Evolutionary conservation across 202 grass and related monocot species (phyloP), one percentile per base, ranked within the genome.

Genomic region (Dendrocalamus latiflorus): DNA sequence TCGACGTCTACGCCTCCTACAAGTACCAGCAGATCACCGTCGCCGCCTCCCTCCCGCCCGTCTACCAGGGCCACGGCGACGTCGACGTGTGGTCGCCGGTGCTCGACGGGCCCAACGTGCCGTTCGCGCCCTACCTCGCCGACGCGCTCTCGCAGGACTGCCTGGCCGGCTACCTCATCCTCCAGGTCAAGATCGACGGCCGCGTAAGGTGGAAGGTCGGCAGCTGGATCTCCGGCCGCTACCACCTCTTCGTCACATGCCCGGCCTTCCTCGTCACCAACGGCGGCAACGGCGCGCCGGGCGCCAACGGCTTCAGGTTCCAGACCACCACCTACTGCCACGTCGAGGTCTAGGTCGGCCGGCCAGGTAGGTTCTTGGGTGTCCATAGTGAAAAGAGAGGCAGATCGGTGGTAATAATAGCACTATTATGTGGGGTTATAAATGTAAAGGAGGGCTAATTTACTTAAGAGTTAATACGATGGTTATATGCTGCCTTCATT

Each of bases 201-300:
- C 76, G 89, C 8, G 82, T 97, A 24, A 7, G 94, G 2, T 97
- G 94, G 91, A 97, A 90, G 68, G 94, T 97, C 30, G 94, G 94
- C 0, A 77, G 72, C 69, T 97, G 94, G 94, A 81, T 39, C 77
- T 94, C 91, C 1, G 85, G 86, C 0, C 80, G 63, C 51, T 97
- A 94, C 87, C 94, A 90, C 51, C 91, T 97, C 42, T 94, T 88
- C 50, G 94, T 85, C 64, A 91, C 72, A 1, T 97, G 94, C 87
- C 94, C 89, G 0, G 89, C 89, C 0, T 89, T 92, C 65, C 75
- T 97, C 30, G 63, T 90, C 21, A 83, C 83, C 14, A 3, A 6
- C 51, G 53, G 67, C n/a, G 86, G 80, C 2, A 81, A 73, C 18
- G 60, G 83, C 47, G 54, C 18, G 0, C 62, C 67, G 0, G 91